A percentile compares a stretch with the other conserved stretches of the same genome.
Evolutionary conservation across 306 rosid genomes (phyloP).

Genomic region (Pyrus bretschneideri): DNA sequence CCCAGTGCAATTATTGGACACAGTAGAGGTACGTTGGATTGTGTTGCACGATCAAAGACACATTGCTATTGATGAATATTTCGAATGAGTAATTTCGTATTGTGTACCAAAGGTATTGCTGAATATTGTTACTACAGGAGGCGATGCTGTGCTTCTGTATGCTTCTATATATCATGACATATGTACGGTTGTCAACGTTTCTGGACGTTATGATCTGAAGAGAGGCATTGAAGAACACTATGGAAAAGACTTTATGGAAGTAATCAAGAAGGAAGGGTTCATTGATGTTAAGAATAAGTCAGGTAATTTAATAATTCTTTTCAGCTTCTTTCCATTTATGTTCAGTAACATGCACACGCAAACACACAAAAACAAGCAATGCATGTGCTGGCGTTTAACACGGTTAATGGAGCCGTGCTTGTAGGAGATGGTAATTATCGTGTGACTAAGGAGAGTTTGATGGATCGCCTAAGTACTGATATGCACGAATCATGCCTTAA

Average conservation of each 20-base stretch:
- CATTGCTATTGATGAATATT: neutral
- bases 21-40: slow-evolving; percentile 57
- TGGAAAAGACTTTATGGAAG: slow-evolving; percentile 53
- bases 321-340: no score
- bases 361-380: neutral
- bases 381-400: neutral
- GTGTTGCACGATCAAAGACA: neutral
- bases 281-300: slow-evolving; percentile 41
- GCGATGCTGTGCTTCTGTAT: slow-evolving; percentile 61
- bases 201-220: slow-evolving; percentile 65
- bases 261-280: slow-evolving; percentile 57
- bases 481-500: slow-evolving; percentile 62
- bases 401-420: neutral
- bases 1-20: slow-evolving; percentile 65
- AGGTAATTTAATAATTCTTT: slow-evolving; percentile 28
- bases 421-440: slow-evolving; percentile 34
- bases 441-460: slow-evolving; percentile 60
- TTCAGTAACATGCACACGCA: no score
- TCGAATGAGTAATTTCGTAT: neutral
- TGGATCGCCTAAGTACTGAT: slow-evolving; percentile 51
- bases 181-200: slow-evolving; percentile 52
- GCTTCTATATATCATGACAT: slow-evolving; percentile 58
- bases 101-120: neutral
- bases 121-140: slow-evolving; percentile 40
- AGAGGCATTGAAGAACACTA: slow-evolving; percentile 40